Base-by-base conservation (phyloP, 2,329 filamentous ascomycete genomes). In the Cercospora sp. region DNA sequence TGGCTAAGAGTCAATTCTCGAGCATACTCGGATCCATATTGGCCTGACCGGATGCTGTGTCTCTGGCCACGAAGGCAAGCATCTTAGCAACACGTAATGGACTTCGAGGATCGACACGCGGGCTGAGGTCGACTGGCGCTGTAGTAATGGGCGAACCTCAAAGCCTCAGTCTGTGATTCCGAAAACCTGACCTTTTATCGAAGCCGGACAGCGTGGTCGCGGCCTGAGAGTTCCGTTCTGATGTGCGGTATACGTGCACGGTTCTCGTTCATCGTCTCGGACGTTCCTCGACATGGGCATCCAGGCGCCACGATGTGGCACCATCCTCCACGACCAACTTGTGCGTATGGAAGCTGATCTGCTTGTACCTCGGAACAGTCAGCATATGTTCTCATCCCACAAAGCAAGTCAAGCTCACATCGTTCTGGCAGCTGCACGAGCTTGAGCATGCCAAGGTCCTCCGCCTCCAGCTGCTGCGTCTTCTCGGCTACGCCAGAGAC, bases 281-380 rank as follows among this genome's bases (percentile, higher is more conserved):
- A 34, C 26, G 51, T 16, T 30, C 21, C 37, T 59, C 62, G 40
- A 65, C 37, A 45, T 70, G 73, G 10, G 72, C 66, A 58, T 74
- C 70, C 34, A 77, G 59, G 10, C 66, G 66, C 89, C 91, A 95
- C 55, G 81, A 84, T 71, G 84, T 78, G 43, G 86, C 87, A 18
- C 86, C 86, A 75, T 94, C 89, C 26, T 85, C 83, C 70, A 97
- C 86, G 40, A 87, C 86, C 75, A 97, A 78, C 61, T 74, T 70
- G 67, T 79, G 75, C 12, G 77, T 80, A 53, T 75, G 75, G 70
- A 84, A 83, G 40, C 69, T 70, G 70, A 83, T 82, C 1, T 63
- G 72, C 72, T 82, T 79, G 68, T 83, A 84, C 71, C 70, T 72
- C 65, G 8, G 5, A n/a, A 53, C 5, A 7, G 62, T 55, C 59